These are phyloP conservation scores for Madurella mycetomatis DNA, from an alignment of 2,329 filamentous ascomycete species.

Conservation along the genomic window DNA sequence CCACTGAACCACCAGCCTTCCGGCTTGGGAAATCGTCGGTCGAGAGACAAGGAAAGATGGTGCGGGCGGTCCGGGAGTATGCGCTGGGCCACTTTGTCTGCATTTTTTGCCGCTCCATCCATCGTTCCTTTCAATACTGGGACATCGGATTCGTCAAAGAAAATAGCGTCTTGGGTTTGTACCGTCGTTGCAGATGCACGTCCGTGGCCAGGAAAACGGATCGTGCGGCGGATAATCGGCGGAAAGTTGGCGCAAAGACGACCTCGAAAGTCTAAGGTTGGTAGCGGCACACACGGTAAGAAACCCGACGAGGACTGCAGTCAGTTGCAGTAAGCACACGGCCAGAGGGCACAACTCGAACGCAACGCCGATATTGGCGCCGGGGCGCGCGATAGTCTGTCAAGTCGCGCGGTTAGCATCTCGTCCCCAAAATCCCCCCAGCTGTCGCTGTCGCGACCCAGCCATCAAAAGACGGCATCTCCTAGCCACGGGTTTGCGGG, in stretches of 20 bases:
- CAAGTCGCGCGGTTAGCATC: slow-evolving; percentile 9
- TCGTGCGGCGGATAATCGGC: neutral
- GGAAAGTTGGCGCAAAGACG: neutral
- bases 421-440: neutral
- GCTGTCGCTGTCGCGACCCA: neutral
- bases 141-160: slow-evolving; percentile 25
- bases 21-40: slow-evolving; percentile 44
- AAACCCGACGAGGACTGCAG: neutral
- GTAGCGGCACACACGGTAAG: neutral
- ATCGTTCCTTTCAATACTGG: slow-evolving; percentile 41
- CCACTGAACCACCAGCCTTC: slow-evolving; percentile 40
- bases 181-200: neutral
- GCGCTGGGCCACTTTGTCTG: slow-evolving; percentile 49
- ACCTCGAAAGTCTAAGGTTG: neutral
- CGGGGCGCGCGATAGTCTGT: slow-evolving; percentile 10
- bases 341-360: neutral
- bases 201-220: neutral
- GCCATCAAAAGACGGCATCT: neutral
- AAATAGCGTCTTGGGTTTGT: slow-evolving; percentile 1
- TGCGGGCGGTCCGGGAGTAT: slow-evolving; percentile 50
- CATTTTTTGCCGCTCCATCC: slow-evolving; percentile 56
- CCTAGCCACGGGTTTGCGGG: neutral
- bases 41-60: slow-evolving; percentile 47
- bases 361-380: neutral
- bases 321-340: neutral